Conservation (phyloP, 1,139 yeast species). For the Meyerozyma smithsonii region DNA sequence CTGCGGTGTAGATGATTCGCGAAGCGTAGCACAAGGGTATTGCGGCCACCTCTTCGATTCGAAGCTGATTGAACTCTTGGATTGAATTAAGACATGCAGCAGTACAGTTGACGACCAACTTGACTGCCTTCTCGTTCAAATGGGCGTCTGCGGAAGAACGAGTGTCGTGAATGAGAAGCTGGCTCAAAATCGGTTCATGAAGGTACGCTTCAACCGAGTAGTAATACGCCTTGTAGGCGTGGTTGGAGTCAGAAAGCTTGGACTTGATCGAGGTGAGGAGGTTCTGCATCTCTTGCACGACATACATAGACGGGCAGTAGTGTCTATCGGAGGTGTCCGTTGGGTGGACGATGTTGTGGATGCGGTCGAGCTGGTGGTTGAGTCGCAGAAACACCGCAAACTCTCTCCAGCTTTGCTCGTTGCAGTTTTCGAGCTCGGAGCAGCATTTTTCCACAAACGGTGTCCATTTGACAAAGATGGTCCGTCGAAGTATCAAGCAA, state of each 20-base stretch:
- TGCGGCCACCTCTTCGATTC: conserved; percentile 42
- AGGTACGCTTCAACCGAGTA: conserved; percentile 71
- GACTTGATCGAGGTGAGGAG: conserved; percentile 33
- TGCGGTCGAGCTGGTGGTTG: conserved; percentile 57
- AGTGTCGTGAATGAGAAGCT: conserved; percentile 19
- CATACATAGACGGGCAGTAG: conserved; percentile 24
- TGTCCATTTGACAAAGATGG: conserved; percentile 53
- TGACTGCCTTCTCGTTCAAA: conserved; percentile 25
- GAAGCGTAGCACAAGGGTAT: conserved; percentile 63
- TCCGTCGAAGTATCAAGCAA: conserved; percentile 49
- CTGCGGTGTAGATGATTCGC: conserved; percentile 63
- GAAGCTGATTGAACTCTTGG: conserved; percentile 41
- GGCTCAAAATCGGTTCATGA: conserved; percentile 54
- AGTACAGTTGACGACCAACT: conserved; percentile 47
- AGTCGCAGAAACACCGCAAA: conserved; percentile 60
- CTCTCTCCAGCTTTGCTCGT: conserved; percentile 24
- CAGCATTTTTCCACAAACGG: conserved; percentile 64
- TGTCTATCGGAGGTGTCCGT: conserved; percentile 25
- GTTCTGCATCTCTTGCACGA: conserved; percentile 38
- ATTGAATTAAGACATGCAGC: conserved; percentile 51
- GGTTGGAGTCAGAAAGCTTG: conserved; percentile 34
- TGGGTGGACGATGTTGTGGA: conserved; percentile 48
- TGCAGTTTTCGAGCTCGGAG: conserved; percentile 35
- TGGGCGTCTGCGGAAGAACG: conserved; percentile 9
- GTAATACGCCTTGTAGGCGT: conserved; percentile 45